Conservation (phyloP, 2,329 filamentous ascomycete species). For the Endoconidiophora polonica region DNA sequence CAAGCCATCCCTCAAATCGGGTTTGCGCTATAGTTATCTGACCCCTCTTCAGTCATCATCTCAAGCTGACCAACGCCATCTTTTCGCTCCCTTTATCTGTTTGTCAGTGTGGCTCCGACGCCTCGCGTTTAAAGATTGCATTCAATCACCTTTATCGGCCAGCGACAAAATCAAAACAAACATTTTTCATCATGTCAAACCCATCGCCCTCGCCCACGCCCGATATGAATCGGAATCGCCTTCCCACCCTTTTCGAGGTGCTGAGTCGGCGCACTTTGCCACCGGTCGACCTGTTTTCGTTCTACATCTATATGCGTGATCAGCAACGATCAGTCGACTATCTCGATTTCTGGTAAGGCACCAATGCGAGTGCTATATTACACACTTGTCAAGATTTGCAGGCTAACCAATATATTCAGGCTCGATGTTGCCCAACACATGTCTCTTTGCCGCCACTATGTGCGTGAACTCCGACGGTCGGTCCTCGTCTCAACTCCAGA, state of each 20-base stretch:
- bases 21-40: background rate
- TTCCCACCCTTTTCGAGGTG: slow-evolving; percentile 92
- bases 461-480: slow-evolving; percentile 82
- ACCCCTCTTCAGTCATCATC: background rate
- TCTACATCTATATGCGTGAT: slow-evolving; percentile 99
- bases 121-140: background rate
- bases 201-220: slow-evolving; percentile 36
- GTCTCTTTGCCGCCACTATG: slow-evolving; percentile 92
- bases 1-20: slow-evolving; percentile 1
- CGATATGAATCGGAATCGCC: slow-evolving; percentile 55
- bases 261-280: slow-evolving; percentile 85
- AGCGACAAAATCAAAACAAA: background rate
- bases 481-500: slow-evolving; percentile 89
- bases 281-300: slow-evolving; percentile 92
- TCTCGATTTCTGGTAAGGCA: slow-evolving; percentile 79
- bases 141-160: background rate
- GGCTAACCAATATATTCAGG: slow-evolving; percentile 34
- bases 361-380: background rate
- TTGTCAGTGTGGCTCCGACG: background rate
- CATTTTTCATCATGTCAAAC: slow-evolving; percentile 12
- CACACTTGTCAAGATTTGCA: background rate
- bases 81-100: slow-evolving; percentile 1
- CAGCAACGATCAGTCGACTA: slow-evolving; percentile 97
- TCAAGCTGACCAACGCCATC: background rate
- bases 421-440: slow-evolving; percentile 98